A percentile compares a stretch with the other conserved stretches of the same genome.
Conservation (phyloP, 257 asterid genomes). For the Coffea eugenioides region DNA sequence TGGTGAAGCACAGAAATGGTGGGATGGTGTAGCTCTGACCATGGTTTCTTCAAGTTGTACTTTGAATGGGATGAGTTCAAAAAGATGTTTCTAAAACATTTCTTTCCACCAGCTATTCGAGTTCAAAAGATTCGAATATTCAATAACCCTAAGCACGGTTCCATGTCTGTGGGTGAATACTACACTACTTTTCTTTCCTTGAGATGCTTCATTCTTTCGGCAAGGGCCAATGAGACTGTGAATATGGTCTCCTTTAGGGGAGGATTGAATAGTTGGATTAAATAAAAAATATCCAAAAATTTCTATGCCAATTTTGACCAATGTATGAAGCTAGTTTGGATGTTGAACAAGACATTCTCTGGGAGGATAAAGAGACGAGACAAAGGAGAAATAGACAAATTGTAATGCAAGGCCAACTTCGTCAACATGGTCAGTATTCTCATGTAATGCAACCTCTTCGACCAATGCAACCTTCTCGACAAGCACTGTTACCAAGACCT, state of each 20-base stretch:
- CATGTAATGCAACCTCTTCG: too few species aligned
- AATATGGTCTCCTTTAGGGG: not conserved
- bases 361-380: too few species aligned
- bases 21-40: not conserved
- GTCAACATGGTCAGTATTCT: too few species aligned
- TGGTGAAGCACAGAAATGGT: not conserved
- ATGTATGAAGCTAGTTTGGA: not conserved
- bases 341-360: not conserved
- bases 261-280: not conserved
- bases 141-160: too few species aligned
- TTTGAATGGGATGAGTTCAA: too few species aligned
- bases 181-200: not conserved
- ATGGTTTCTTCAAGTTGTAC: accelerated
- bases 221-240: not conserved
- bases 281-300: accelerated
- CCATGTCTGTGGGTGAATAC: not conserved
- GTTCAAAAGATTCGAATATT: not conserved
- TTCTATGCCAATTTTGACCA: not conserved
- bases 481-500: too few species aligned
- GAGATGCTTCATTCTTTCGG: not conserved
- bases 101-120: not conserved
- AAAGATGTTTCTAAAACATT: not conserved
- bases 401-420: too few species aligned
- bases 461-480: too few species aligned
- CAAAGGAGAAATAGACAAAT: too few species aligned